Conservation (phyloP, 805 yeast genomes). For the Cyberlindnera xishuangbannaensis region DNA sequence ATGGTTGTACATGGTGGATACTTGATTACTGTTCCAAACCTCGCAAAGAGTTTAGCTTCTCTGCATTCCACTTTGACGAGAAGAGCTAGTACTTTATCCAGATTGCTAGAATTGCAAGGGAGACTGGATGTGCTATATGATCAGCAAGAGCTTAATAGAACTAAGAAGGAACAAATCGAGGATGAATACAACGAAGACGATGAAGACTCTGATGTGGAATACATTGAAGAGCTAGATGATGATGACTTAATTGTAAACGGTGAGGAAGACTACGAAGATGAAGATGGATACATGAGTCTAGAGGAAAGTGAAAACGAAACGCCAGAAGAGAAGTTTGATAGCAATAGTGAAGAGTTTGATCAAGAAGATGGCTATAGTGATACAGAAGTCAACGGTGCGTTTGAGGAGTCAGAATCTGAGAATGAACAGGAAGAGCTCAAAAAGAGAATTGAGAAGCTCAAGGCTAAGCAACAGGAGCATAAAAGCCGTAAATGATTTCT, state of each 20-base stretch:
- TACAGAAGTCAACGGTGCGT: conserved; percentile 25
- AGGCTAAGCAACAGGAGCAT: conserved; percentile 20
- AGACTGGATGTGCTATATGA: conserved; percentile 64
- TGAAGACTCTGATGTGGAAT: conserved; percentile 44
- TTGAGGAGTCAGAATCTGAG: conserved; percentile 14
- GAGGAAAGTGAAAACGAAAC: conserved; percentile 28
- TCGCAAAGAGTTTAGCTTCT: conserved; percentile 51
- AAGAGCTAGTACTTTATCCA: conserved; percentile 64
- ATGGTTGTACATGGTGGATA: conserved; percentile 79
- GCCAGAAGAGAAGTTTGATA: conserved; percentile 15
- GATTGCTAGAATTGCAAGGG: conserved; percentile 76
- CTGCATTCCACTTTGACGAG: conserved; percentile 60
- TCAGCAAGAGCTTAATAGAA: conserved; percentile 55
- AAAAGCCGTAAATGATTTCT: conserved; percentile 8
- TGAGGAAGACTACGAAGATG: conserved; percentile 36
- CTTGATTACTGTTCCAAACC: conserved; percentile 37
- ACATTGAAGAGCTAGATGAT: conserved; percentile 58
- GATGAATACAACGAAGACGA: conserved; percentile 33
- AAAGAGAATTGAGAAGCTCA: conserved; percentile 19
- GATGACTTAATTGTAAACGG: conserved; percentile 41
- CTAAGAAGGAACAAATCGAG: conserved; percentile 30
- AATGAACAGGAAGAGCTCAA: conserved; percentile 22
- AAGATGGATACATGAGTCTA: conserved; percentile 28
- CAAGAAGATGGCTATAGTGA: conserved; percentile 32
- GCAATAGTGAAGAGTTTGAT: conserved; percentile 20